Percentiles rank a stretch among this genome's conserved stretches.
Conservation (phyloP, 2,329 filamentous ascomycete species). For the Beauveria bassiana region DNA sequence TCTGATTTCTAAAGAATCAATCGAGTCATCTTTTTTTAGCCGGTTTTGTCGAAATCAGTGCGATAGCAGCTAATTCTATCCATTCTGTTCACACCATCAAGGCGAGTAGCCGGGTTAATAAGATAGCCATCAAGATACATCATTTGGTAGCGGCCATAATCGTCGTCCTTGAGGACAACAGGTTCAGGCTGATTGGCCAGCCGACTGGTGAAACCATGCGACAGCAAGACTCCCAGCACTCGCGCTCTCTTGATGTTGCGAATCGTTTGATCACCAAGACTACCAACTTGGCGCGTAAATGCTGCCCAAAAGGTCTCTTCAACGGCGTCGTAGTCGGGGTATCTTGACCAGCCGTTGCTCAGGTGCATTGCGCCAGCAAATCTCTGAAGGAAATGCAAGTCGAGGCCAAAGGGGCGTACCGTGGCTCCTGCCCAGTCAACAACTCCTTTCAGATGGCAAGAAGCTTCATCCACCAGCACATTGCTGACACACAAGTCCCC, state of each 20-base stretch:
- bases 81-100: neutral
- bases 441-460: slow-evolving; percentile 30
- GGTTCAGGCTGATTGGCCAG: slow-evolving; percentile 27
- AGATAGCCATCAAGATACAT: slow-evolving; percentile 29
- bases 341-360: slow-evolving; percentile 25
- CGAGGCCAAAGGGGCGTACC: slow-evolving; percentile 32
- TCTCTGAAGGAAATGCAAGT: slow-evolving; percentile 27
- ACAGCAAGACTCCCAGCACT: slow-evolving; percentile 26
- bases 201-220: slow-evolving; percentile 29
- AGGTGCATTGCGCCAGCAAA: slow-evolving; percentile 29
- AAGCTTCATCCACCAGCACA: slow-evolving; percentile 29
- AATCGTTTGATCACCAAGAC: slow-evolving; percentile 19
- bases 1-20: too few species aligned
- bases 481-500: slow-evolving; percentile 31
- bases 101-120: slow-evolving; percentile 23
- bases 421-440: slow-evolving; percentile 35
- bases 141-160: slow-evolving; percentile 31
- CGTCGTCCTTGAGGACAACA: slow-evolving; percentile 28
- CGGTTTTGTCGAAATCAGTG: too few species aligned
- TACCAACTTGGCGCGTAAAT: slow-evolving; percentile 23
- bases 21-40: too few species aligned
- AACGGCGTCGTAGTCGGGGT: slow-evolving; percentile 23
- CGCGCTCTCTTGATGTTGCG: slow-evolving; percentile 24
- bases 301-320: slow-evolving; percentile 26
- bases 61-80: too few species aligned